Conservation (phyloP, 75 land plant species). For the Selaginella tamariscina region DNA sequence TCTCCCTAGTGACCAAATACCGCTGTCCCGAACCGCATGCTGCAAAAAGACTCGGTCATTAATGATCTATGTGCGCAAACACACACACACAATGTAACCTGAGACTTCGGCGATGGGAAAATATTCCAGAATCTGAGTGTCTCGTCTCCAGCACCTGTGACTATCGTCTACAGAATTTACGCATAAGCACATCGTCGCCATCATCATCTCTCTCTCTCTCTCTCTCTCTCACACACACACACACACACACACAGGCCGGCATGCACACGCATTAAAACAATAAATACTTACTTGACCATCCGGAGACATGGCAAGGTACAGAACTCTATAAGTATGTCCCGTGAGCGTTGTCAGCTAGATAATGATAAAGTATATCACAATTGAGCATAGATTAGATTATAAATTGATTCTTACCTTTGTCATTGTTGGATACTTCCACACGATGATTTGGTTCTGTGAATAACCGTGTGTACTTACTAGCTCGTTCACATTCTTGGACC, state of each 20-base stretch:
- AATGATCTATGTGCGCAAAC: not conserved
- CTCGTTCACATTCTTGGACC: constrained; percentile 87
- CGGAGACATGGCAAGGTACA: constrained; percentile 76
- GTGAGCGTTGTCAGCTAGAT: constrained; percentile 71
- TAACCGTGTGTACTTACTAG: constrained; percentile 87
- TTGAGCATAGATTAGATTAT: no score
- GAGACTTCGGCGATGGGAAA: constrained; percentile 64
- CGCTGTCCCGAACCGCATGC: constrained; percentile 37
- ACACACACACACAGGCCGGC: no score
- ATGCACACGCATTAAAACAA: no score
- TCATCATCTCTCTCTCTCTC: no score
- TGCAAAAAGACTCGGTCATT: constrained; percentile 18
- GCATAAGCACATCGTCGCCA: not conserved
- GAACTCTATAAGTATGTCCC: constrained; percentile 66
- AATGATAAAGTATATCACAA: no score
- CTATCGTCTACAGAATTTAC: constrained; percentile 43
- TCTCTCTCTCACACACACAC: no score
- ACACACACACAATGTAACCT: constrained; percentile 27
- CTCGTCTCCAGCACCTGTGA: constrained; percentile 79
- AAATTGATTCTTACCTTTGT: constrained; percentile 43
- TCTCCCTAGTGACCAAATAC: constrained; percentile 44
- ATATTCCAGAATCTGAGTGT: constrained; percentile 77
- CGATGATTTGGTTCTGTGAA: constrained; percentile 79
- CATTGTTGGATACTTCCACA: constrained; percentile 83
- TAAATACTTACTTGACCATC: constrained; percentile 92